Evolutionary conservation across 2,329 filamentous ascomycete genomes (phyloP), one percentile per base, ranked within the genome.

Genomic region (Pseudogymnoascus sp.): DNA sequence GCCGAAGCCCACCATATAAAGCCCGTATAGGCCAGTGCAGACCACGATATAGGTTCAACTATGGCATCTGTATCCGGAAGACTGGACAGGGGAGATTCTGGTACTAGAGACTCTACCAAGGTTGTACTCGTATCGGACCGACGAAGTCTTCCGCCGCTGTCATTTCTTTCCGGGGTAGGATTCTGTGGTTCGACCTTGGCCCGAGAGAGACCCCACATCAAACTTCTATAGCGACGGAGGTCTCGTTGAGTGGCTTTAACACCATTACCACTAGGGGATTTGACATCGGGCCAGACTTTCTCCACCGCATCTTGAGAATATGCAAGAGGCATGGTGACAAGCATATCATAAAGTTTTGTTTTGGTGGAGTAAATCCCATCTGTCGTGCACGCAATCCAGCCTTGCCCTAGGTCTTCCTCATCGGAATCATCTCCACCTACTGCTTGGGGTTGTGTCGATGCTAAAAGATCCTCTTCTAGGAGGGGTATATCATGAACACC

Each of bases 341-440:
- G 82, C 69, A 97, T 82, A 73, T 99, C 95, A 80, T 92, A 97
- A 2, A 99, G 83, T 1, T 89, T 84, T 61, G 87, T 84, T 77
- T 97, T 97, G 75, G 91, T 89, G 56, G 86, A 86, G 13, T 99
- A 82, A 64, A 99, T 95, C 71, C 90, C 93, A 76, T 99, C 95
- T 1, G 93, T 97, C 2, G 93, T 97, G 75, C 93, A 97, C 11
- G 93, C 95, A 64, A 96, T 87, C 92, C 93, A 99, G 40, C 92
- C 90, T 13, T 82, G 77, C 33, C 81, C 81, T 24, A 76, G 73
- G 44, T 84, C 80, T 24, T 80, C 50, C 4, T 76, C 74, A 14
- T 75, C 71, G 10, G 74, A 73, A 44, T 73, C 73, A 53, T 75
- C 73, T 63, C 68, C 53, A 47, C 2, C 6, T 21, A 21, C 29